These are phyloP conservation scores for Gamsiella multidivaricata DNA, from an alignment of 192 early-diverging fungal genomes.

Conservation along the genomic window DNA sequence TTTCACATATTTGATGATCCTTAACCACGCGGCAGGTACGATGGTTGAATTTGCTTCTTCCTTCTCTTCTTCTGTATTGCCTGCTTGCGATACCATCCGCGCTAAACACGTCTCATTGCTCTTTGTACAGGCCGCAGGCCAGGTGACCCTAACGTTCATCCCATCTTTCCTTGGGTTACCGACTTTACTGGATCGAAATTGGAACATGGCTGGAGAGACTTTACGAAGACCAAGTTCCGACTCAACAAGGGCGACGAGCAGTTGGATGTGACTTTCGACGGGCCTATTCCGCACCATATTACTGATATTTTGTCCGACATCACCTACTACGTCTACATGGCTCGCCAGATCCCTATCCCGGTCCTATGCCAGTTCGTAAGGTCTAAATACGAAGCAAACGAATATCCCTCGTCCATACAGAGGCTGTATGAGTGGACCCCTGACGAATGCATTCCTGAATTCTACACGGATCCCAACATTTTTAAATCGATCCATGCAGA, in stretches of 20 bases:
- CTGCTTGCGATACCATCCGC: too few relatives aligned
- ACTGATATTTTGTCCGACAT: slow-evolving; percentile 76
- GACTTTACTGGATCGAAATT: slow-evolving; percentile 67
- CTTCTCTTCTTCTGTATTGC: too few relatives aligned
- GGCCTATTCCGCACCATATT: slow-evolving; percentile 75
- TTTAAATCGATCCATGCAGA: slow-evolving; percentile 72
- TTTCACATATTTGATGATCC: slow-evolving; percentile 92
- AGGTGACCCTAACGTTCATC: slow-evolving; percentile 75
- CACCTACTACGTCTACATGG: slow-evolving; percentile 76
- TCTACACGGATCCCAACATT: slow-evolving; percentile 72
- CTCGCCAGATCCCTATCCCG: slow-evolving; percentile 70
- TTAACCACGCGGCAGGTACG: slow-evolving; percentile 87
- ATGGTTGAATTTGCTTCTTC: neutral
- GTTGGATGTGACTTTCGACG: slow-evolving; percentile 74
- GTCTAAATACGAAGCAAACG: slow-evolving; percentile 75
- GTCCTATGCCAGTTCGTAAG: slow-evolving; percentile 75
- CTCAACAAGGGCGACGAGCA: slow-evolving; percentile 79
- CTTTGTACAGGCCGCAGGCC: slow-evolving; percentile 59
- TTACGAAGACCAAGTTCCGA: slow-evolving; percentile 73
- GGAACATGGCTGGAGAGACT: slow-evolving; percentile 67
- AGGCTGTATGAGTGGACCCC: slow-evolving; percentile 77
- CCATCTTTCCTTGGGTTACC: slow-evolving; percentile 77
- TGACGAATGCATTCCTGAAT: slow-evolving; percentile 81
- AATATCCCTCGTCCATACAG: slow-evolving; percentile 71
- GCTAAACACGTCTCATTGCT: slow-evolving; percentile 12